These are phyloP conservation scores for Triticum dicoccoides DNA, from an alignment of 176 grass and related monocot species.

Conservation along the genomic window DNA sequence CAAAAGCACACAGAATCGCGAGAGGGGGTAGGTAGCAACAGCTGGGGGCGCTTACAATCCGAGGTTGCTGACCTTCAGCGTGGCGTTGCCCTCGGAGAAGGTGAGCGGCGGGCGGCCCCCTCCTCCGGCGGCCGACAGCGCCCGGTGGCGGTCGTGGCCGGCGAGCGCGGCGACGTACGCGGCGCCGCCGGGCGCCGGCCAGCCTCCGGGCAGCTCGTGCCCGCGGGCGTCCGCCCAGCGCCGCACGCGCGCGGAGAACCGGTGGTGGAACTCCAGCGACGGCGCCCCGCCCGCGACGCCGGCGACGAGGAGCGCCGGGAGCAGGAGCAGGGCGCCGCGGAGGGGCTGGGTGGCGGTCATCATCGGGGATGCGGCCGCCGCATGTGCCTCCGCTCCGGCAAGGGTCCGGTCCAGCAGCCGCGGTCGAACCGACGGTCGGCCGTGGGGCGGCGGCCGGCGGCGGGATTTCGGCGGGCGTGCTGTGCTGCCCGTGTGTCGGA, in stretches of 20 bases:
- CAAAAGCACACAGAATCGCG: not conserved
- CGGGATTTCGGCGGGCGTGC: not conserved
- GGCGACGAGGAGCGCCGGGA: not conserved
- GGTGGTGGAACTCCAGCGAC: slow-evolving; percentile 57
- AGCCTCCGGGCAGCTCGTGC: slow-evolving; percentile 32
- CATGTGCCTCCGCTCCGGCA: not conserved
- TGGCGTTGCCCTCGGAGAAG: slow-evolving; percentile 74
- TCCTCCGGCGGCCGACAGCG: not conserved
- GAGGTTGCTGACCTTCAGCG: slow-evolving; percentile 59
- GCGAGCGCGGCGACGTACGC: slow-evolving; percentile 57
- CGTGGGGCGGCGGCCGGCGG: not conserved
- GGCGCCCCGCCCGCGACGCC: not conserved
- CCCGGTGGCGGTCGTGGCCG: slow-evolving; percentile 50
- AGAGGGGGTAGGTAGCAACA: not conserved
- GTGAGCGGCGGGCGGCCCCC: slow-evolving; percentile 29
- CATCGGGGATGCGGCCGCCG: slow-evolving; percentile 13
- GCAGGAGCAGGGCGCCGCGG: not conserved
- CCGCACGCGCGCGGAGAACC: slow-evolving; percentile 54
- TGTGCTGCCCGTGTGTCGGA: not conserved
- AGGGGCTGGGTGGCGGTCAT: not conserved
- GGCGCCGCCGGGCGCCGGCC: slow-evolving; percentile 31
- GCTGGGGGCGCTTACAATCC: slow-evolving; percentile 58
- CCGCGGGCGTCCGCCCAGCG: slow-evolving; percentile 44
- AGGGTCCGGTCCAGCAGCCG: not conserved
- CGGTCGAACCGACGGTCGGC: not conserved